Conservation (phyloP, 2,329 filamentous ascomycete species). For the Aspergillus uvarum region DNA sequence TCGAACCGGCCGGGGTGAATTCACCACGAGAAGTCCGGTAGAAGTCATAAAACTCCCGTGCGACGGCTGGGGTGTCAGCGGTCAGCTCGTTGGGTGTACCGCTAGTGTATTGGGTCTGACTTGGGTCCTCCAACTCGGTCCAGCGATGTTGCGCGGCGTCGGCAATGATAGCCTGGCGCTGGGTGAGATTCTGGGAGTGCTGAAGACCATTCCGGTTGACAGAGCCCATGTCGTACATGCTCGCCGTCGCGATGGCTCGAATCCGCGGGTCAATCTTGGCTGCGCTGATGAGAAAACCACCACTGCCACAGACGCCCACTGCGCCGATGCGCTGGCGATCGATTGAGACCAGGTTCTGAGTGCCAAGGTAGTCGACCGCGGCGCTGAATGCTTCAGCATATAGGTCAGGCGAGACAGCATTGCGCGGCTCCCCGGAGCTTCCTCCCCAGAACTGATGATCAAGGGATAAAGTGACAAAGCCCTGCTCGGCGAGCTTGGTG, state of each 20-base stretch:
- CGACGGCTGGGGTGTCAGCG: slow-evolving; percentile 17
- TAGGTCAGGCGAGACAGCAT: slow-evolving; percentile 23
- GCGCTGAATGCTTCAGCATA: slow-evolving; percentile 27
- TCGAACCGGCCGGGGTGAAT: slow-evolving; percentile 23
- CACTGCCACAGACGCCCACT: slow-evolving; percentile 31
- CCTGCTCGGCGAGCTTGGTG: slow-evolving; percentile 25
- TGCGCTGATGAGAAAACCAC: slow-evolving; percentile 32
- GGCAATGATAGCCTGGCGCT: slow-evolving; percentile 17
- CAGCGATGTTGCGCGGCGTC: slow-evolving; percentile 22
- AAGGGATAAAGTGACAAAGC: slow-evolving; percentile 24
- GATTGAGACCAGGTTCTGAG: slow-evolving; percentile 13
- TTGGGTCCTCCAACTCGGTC: slow-evolving; percentile 17
- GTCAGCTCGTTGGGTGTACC: slow-evolving; percentile 26
- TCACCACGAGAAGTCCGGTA: slow-evolving; percentile 34
- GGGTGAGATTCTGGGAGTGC: slow-evolving; percentile 11
- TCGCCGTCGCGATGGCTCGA: slow-evolving; percentile 18
- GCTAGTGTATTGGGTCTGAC: slow-evolving; percentile 13
- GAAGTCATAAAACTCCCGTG: slow-evolving; percentile 34
- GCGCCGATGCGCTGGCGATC: slow-evolving; percentile 28
- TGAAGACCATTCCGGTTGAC: slow-evolving; percentile 13
- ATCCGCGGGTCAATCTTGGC: slow-evolving; percentile 33
- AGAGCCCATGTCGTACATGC: slow-evolving; percentile 19
- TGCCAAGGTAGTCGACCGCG: slow-evolving; percentile 29
- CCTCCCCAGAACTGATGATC: slow-evolving; percentile 27
- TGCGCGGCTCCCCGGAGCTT: slow-evolving; percentile 26